Conservation (phyloP, 2,329 filamentous ascomycete species). For the Paraphoma sp. region DNA sequence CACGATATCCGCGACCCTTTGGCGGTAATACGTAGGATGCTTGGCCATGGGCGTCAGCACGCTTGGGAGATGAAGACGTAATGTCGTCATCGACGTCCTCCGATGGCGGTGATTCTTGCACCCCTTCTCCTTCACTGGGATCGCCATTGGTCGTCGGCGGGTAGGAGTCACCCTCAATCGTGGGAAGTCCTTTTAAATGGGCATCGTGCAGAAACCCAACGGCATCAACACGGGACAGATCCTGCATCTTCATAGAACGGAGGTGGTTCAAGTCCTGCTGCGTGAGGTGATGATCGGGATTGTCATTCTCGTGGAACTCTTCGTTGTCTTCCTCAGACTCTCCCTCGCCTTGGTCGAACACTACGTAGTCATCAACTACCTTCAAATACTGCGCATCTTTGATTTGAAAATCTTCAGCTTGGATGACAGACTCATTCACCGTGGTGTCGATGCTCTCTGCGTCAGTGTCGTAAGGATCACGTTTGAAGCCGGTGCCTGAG, state of each 20-base stretch:
- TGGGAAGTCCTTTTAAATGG: conserved; percentile 5
- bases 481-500: conserved; percentile 14
- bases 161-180: conserved; percentile 43
- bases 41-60: conserved; percentile 7
- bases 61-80: conserved; percentile 16
- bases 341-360: conserved; percentile 16
- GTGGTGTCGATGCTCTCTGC: conserved; percentile 47
- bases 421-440: conserved; percentile 26
- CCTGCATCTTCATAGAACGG: not conserved
- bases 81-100: conserved; percentile 9
- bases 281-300: not conserved
- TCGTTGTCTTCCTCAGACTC: conserved; percentile 4
- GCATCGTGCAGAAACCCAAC: conserved; percentile 5
- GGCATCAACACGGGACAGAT: conserved; percentile 7
- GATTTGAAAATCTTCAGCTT: conserved; percentile 24
- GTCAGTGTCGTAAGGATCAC: conserved; percentile 46
- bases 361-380: not conserved
- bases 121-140: conserved; percentile 19
- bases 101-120: conserved; percentile 9
- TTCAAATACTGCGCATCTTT: not conserved
- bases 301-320: not conserved
- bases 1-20: not conserved
- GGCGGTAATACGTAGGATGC: not conserved
- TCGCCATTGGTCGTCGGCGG: conserved; percentile 46
- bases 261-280: conserved; percentile 5